phyloP scores from a whole-genome alignment of 768 basidiomycete genomes.

The Ramaria sp. region DNA sequence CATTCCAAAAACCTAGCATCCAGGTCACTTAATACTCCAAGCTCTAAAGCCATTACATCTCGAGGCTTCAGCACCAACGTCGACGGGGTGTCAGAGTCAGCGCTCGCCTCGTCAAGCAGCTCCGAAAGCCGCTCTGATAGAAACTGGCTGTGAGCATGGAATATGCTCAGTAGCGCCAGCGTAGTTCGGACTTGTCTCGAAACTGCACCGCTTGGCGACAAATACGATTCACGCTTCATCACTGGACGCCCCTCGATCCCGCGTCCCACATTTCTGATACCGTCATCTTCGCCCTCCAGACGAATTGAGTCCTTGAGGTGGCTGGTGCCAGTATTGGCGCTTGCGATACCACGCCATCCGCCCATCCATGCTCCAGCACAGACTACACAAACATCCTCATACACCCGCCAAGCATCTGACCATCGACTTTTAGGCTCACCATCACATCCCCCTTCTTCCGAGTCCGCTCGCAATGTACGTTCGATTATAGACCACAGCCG shows the following conservation, averaged over 20 bases:
- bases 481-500: slow-evolving; percentile 74
- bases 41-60: slow-evolving; percentile 57
- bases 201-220: slow-evolving; percentile 15
- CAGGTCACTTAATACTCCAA: slow-evolving; percentile 59
- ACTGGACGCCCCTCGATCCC: slow-evolving; percentile 56
- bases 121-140: slow-evolving; percentile 36
- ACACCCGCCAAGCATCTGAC: slow-evolving; percentile 71
- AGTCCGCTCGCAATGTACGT: slow-evolving; percentile 35
- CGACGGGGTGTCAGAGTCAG: slow-evolving; percentile 5
- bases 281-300: slow-evolving; percentile 58
- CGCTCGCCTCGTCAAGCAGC: slow-evolving; percentile 14
- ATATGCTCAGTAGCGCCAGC: slow-evolving; percentile 51
- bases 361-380: slow-evolving; percentile 81
- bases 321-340: slow-evolving; percentile 14
- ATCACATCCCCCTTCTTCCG: slow-evolving; percentile 18
- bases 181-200: slow-evolving; percentile 32
- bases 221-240: background rate
- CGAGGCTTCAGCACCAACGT: slow-evolving; percentile 42
- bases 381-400: slow-evolving; percentile 76
- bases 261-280: slow-evolving; percentile 50
- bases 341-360: slow-evolving; percentile 42
- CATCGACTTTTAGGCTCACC: slow-evolving; percentile 34
- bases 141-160: slow-evolving; percentile 52
- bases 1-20: slow-evolving; percentile 74
- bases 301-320: slow-evolving; percentile 39